Percentiles rank a stretch among this genome's conserved stretches.
Evolutionary conservation across 345 rosid genomes (phyloP).

Genomic region (Mercurialis annua): DNA sequence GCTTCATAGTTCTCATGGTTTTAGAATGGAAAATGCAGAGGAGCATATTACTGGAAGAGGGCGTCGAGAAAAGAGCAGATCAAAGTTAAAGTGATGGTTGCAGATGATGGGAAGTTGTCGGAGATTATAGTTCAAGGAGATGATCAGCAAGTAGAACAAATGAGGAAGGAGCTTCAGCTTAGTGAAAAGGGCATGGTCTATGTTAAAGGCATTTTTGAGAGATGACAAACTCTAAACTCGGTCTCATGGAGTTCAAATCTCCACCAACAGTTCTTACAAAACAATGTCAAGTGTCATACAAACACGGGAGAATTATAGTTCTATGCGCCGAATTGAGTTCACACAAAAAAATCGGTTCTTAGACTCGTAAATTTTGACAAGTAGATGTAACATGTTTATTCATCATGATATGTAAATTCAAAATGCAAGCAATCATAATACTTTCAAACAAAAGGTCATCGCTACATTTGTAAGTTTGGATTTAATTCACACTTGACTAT

Average conservation of each 20-base stretch:
- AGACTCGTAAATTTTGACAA: background rate
- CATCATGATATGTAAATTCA: background rate
- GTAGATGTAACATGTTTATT: too few species aligned
- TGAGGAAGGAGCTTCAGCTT: slow-evolving; percentile 81
- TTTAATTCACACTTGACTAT: too few species aligned
- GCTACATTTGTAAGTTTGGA: too few species aligned
- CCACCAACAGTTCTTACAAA: background rate
- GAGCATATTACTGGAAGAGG: slow-evolving; percentile 80
- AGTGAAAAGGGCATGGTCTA: slow-evolving; percentile 92
- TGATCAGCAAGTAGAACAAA: slow-evolving; percentile 83
- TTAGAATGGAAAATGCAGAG: slow-evolving; percentile 40
- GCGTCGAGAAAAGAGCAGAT: slow-evolving; percentile 95
- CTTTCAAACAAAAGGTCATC: too few species aligned
- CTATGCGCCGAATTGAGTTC: too few species aligned
- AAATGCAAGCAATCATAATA: background rate
- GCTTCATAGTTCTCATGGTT: slow-evolving; percentile 5
- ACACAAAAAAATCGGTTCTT: background rate
- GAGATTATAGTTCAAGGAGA: slow-evolving; percentile 91
- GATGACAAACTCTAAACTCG: slow-evolving; percentile 25
- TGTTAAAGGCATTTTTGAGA: slow-evolving; percentile 82
- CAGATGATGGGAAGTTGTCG: slow-evolving; percentile 42
- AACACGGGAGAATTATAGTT: too few species aligned
- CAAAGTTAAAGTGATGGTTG: slow-evolving; percentile 73
- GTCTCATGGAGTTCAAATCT: background rate
- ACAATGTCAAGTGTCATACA: too few species aligned